phyloP scores from a whole-genome alignment of 371 early-diverging fungal genomes.

The Syncephalis fuscata region DNA sequence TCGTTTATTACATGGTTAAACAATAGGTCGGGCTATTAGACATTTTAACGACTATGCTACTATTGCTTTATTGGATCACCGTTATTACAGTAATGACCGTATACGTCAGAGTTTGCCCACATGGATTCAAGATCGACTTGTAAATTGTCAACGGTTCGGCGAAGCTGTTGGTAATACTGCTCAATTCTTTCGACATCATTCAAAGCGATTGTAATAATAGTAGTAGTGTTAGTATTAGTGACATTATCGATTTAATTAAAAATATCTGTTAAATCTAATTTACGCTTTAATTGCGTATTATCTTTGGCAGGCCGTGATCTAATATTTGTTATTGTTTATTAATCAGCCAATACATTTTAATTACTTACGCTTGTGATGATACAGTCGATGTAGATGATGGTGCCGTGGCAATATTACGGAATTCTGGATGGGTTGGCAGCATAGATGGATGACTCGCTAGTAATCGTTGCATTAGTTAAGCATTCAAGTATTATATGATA shows the following conservation, averaged over 20 bases:
- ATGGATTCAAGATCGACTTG: slow-evolving; percentile 41
- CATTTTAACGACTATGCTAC: slow-evolving; percentile 72
- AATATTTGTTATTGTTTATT: too few relatives aligned
- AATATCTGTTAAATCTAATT: too few relatives aligned
- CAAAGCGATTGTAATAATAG: too few relatives aligned
- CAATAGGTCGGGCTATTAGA: slow-evolving; percentile 73
- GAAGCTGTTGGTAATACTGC: slow-evolving; percentile 21
- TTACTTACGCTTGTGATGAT: too few relatives aligned
- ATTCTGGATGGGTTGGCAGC: slow-evolving; percentile 48
- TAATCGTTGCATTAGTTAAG: not conserved
- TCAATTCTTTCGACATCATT: slow-evolving; percentile 21
- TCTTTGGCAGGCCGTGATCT: too few relatives aligned
- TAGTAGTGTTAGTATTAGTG: too few relatives aligned
- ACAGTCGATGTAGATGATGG: too few relatives aligned
- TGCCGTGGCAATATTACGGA: slow-evolving; percentile 20
- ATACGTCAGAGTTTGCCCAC: slow-evolving; percentile 35
- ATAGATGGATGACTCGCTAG: slow-evolving; percentile 31
- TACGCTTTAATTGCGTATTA: too few relatives aligned
- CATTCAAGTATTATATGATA: slow-evolving; percentile 2
- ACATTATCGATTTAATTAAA: too few relatives aligned
- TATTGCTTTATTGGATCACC: slow-evolving; percentile 48
- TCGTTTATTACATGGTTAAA: too few relatives aligned
- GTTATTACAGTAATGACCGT: slow-evolving; percentile 26
- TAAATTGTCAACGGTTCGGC: slow-evolving; percentile 30
- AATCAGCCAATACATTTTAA: too few relatives aligned